Evolutionary conservation across 305 asterid species (phyloP), one percentile per base, ranked within the genome.

Genomic region (Euphrasia arctica): DNA sequence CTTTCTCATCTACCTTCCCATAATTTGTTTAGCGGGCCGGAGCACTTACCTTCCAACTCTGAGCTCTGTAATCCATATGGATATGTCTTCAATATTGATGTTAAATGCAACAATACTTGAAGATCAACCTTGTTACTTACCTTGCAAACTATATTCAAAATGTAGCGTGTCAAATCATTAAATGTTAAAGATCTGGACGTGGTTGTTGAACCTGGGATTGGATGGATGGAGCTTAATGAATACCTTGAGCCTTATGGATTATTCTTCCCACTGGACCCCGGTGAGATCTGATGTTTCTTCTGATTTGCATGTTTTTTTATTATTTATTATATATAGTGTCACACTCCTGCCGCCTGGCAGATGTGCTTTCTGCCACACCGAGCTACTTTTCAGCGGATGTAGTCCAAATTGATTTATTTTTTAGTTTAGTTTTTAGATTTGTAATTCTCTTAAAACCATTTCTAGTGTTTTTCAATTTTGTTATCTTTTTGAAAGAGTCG

Each of bases 131-230:
- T 45, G 52, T 75, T 74, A 42, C 71, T 83, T 64, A 82, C 75
- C 61, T 65, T 54, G 49, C 29, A 15, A 63, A 54, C 66, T 69
- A 25, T 70, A 67, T 47, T 4, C 62, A 54, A 71, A 63, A 25
- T 80, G 79, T 74, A 93, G 97, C 74, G 68, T 64, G 85, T 93
- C 63, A 86, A 80, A 82, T 74, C 92, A 36, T 75, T 93, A 72
- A 83, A 93, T 70, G 78, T 90, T 63, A 83, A 78, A 77, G 95
- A 93, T 85, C 86, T 93, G 99, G 99, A 93, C 77, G 96, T 93
- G 60, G 92, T 93, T 64, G 99, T 93, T 78, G 99, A 93, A 76
- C 95, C 99, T 75, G 99, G 99, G 70, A 85, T 90, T 75, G 99
- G 96, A 64, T 93, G 97, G 99, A 86, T 88, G 85, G 99, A 90